These are phyloP conservation scores for Lentinula sp. DNA, from an alignment of 768 basidiomycete genomes.

Conservation along the genomic window DNA sequence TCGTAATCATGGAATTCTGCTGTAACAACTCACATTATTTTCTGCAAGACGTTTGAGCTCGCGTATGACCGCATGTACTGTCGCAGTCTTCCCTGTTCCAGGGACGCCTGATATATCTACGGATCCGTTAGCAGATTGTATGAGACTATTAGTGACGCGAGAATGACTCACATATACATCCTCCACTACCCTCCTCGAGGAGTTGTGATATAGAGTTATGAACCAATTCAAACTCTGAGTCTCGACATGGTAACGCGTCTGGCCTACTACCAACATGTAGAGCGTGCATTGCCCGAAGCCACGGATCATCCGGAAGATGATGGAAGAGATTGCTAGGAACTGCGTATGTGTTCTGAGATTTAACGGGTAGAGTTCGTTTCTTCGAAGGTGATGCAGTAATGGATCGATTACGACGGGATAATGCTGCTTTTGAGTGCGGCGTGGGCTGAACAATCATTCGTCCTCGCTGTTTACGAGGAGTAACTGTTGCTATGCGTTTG, in stretches of 20 bases:
- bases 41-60: constrained; percentile 88
- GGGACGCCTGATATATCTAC: constrained; percentile 96
- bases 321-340: constrained; percentile 7
- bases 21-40: constrained; percentile 35
- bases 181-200: constrained; percentile 89
- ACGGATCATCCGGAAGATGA: constrained; percentile 67
- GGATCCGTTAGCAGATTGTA: constrained; percentile 4
- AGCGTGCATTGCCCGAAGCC: constrained; percentile 83
- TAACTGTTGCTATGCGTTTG: constrained; percentile 26
- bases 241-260: constrained; percentile 82
- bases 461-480: constrained; percentile 27
- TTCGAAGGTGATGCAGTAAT: constrained; percentile 14
- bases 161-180: constrained; percentile 81
- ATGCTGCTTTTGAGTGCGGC: constrained; percentile 68
- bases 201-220: constrained; percentile 74
- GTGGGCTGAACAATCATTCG: constrained; percentile 54
- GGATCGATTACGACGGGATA: constrained; percentile 34
- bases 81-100: constrained; percentile 98
- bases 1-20: background rate
- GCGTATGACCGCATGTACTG: constrained; percentile 87
- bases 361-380: constrained; percentile 17
- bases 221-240: constrained; percentile 76
- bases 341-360: constrained; percentile 21
- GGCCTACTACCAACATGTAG: constrained; percentile 92
- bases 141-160: background rate